phyloP scores from a whole-genome alignment of 2,329 filamentous ascomycete species.

The Cadophora luteo-olivacea region DNA sequence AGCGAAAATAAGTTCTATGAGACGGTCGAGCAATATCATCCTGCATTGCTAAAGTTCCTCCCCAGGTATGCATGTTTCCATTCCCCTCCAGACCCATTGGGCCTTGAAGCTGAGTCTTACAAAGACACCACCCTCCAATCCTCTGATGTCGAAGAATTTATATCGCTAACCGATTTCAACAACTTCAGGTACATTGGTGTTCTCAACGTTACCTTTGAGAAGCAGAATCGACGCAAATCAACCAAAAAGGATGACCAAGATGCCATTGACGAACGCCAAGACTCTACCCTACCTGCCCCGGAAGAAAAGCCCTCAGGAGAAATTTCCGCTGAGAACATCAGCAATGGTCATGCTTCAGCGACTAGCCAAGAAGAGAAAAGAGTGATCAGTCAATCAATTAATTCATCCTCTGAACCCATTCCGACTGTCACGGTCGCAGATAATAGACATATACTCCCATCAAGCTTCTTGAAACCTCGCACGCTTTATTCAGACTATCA shows the following conservation, averaged over 20 bases:
- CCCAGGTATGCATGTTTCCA: conserved; percentile 67
- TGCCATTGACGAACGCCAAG: conserved; percentile 30
- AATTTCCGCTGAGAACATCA: neutral
- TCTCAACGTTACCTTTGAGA: conserved; percentile 93
- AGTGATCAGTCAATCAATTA: conserved; percentile 77
- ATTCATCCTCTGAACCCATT: conserved; percentile 67
- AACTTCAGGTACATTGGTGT: conserved; percentile 87
- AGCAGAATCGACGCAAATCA: conserved; percentile 72
- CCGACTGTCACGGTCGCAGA: conserved; percentile 94
- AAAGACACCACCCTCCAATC: conserved; percentile 29
- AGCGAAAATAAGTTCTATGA: conserved; percentile 99
- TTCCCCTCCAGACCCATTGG: conserved; percentile 40
- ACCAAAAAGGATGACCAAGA: conserved; percentile 58
- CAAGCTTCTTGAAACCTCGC: conserved; percentile 74
- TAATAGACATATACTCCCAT: conserved; percentile 90
- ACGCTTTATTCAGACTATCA: conserved; percentile 49
- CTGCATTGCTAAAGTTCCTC: conserved; percentile 87
- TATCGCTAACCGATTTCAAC: conserved; percentile 39
- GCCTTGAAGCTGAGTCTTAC: conserved; percentile 39
- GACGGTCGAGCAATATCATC: conserved; percentile 88
- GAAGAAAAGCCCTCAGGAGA: conserved; percentile 27
- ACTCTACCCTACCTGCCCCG: conserved; percentile 37
- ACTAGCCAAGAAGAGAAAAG: conserved; percentile 45
- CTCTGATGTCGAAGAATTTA: conserved; percentile 15
- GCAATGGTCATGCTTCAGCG: conserved; percentile 19